Base-by-base conservation (phyloP, 768 basidiomycete genomes). In the Leucosporidium scottii region DNA sequence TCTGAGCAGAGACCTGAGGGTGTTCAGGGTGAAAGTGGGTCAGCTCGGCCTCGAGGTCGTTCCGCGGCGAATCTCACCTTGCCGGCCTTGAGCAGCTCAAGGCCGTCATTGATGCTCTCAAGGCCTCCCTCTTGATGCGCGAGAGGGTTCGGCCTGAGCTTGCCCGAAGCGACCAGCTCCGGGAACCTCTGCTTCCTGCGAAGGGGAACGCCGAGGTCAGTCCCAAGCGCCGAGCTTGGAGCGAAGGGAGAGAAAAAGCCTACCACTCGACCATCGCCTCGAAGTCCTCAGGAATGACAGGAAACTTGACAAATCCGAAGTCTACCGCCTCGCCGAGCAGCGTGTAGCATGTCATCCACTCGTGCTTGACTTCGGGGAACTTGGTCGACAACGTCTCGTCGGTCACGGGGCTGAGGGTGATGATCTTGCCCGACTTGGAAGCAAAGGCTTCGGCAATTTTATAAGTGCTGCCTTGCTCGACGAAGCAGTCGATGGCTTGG, bases 131-230 rank as follows among this genome's bases (percentile, higher is more conserved):
- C 53, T 20, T 55, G 27, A 28, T 51, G 27, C 5, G 53, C 39
- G 61, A 73, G 27, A 25, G 72, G 72, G 65, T 71, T 71, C 18
- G 59, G n/a, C 31, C 60, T 62, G 61, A 73, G 44, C 62, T 63
- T 58, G 21, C 69, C 72, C 13, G 61, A 44, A 2, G 50, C 65
- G 61, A 70, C 54, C 20, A 73, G 57, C 1, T 36, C n/a, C 6
- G 66, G 66, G 47, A 71, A 10, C 15, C 47, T 51, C 62, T 56
- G 28, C 15, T 63, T 63, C 62, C 27, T 56, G 28, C 34, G 21
- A 25, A 27, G 39, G 54, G 4, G 62, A 44, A 13, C 39, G 39
- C 39, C 39, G 39, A 44, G 39, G 39, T 44, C 39, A 44, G 13
- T 13, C 3, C 13, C 27, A 21, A 27, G 20, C 48, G 30, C 48